Percentiles rank a stretch among this genome's conserved stretches.
These are phyloP conservation scores for Rhodotorula glutinis DNA, from an alignment of 1,284 basidiomycete genomes.

Conservation along the genomic window DNA sequence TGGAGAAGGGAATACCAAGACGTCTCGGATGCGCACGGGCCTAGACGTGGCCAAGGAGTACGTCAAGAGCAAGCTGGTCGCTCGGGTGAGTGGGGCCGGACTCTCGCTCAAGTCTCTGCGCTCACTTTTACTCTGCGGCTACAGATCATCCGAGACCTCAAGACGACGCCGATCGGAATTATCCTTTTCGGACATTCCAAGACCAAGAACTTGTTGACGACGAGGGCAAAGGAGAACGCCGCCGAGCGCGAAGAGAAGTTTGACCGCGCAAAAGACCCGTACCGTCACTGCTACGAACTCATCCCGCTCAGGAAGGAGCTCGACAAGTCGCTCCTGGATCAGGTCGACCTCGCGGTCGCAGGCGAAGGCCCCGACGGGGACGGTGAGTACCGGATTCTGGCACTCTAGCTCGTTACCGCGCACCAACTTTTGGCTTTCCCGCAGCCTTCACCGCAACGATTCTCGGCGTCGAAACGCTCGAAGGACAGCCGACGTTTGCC, in stretches of 20 bases:
- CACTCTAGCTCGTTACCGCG: background rate
- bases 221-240: conserved; percentile 11
- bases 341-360: conserved; percentile 19
- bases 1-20: background rate
- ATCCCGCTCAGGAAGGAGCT: conserved; percentile 10
- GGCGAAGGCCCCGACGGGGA: conserved; percentile 25
- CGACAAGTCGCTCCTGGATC: conserved; percentile 10
- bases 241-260: conserved; percentile 11
- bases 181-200: conserved; percentile 26
- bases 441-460: conserved; percentile 38
- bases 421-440: background rate
- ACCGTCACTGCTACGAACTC: conserved; percentile 32
- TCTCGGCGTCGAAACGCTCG: conserved; percentile 40
- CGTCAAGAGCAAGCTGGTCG: conserved; percentile 36
- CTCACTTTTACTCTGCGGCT: too few relatives aligned
- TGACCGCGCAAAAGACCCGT: conserved; percentile 26
- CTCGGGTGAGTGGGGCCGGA: conserved; percentile 23
- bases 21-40: background rate
- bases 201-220: conserved; percentile 34
- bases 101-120: too few relatives aligned
- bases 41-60: conserved; percentile 25
- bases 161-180: conserved; percentile 31
- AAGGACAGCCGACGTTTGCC: conserved; percentile 25
- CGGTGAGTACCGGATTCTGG: conserved; percentile 13
- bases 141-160: conserved; percentile 39